Conservation (phyloP, 2,329 filamentous ascomycete genomes). For the Penicillium hesseltinei region DNA sequence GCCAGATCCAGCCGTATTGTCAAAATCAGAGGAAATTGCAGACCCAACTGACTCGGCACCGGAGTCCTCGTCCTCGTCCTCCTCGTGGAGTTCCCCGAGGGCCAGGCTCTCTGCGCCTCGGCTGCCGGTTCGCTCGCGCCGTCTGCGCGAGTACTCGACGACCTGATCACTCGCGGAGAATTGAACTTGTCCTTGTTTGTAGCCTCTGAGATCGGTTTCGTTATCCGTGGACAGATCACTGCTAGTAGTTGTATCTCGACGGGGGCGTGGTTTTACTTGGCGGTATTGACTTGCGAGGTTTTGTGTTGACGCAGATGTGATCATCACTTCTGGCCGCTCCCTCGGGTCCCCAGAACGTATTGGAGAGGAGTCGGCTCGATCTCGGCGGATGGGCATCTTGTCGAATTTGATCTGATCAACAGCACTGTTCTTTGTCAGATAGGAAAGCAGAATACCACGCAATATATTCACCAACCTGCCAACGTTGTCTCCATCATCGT, state of each 20-base stretch:
- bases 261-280: conserved; percentile 56
- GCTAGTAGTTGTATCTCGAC: conserved; percentile 63
- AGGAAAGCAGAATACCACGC: neutral
- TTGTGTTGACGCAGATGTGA: conserved; percentile 56
- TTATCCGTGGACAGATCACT: conserved; percentile 67
- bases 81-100: conserved; percentile 37
- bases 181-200: conserved; percentile 54
- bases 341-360: conserved; percentile 56
- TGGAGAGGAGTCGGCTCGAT: conserved; percentile 82
- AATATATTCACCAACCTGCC: conserved; percentile 31
- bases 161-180: conserved; percentile 41
- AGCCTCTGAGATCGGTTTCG: conserved; percentile 55
- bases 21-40: conserved; percentile 55
- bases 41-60: conserved; percentile 49
- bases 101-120: conserved; percentile 31
- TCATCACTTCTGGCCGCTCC: conserved; percentile 50
- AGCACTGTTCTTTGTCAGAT: conserved; percentile 50
- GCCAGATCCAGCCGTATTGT: conserved; percentile 54
- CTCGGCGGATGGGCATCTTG: conserved; percentile 83
- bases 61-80: conserved; percentile 44
- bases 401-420: conserved; percentile 92
- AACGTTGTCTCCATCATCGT: conserved; percentile 56
- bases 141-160: conserved; percentile 32
- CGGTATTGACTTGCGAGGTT: conserved; percentile 49
- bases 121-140: conserved; percentile 27